These are phyloP conservation scores for Wickerhamomyces chambardii DNA, from an alignment of 805 yeast genomes.

Conservation along the genomic window DNA sequence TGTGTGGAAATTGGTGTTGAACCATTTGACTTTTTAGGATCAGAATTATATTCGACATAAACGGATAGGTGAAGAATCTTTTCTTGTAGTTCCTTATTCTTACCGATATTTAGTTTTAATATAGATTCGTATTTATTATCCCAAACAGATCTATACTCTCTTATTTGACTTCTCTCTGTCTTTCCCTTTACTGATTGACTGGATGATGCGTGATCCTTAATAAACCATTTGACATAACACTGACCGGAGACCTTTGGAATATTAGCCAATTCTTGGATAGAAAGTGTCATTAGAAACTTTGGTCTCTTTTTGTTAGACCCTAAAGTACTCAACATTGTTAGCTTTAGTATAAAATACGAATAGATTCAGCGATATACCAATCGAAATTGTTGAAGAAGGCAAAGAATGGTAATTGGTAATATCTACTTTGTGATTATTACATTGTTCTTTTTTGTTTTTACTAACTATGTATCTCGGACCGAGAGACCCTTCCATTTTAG, in stretches of 20 bases:
- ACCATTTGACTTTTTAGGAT: background rate
- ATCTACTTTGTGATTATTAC: no score
- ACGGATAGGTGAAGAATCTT: conserved; percentile 33
- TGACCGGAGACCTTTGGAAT: conserved; percentile 73
- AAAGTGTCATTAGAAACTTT: conserved; percentile 50
- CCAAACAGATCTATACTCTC: conserved; percentile 46
- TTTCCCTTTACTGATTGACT: conserved; percentile 32
- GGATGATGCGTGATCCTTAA: conserved; percentile 37
- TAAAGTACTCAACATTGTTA: background rate
- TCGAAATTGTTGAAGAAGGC: no score
- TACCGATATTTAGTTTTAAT: conserved; percentile 31
- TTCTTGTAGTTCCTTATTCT: conserved; percentile 23
- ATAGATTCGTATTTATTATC: conserved; percentile 24
- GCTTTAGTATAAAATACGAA: no score
- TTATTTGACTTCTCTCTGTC: conserved; percentile 35
- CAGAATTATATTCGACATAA: conserved; percentile 25
- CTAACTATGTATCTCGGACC: no score
- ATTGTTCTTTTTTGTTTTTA: no score
- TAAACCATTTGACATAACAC: conserved; percentile 55
- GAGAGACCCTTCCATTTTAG: no score
- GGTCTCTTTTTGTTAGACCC: conserved; percentile 29
- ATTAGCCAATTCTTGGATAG: conserved; percentile 66
- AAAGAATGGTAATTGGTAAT: no score
- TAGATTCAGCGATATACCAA: no score
- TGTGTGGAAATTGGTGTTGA: background rate